Percentiles rank a stretch among this genome's conserved stretches.
Evolutionary conservation across 306 rosid species (phyloP).

Genomic region (Lathyrus oleraceus): DNA sequence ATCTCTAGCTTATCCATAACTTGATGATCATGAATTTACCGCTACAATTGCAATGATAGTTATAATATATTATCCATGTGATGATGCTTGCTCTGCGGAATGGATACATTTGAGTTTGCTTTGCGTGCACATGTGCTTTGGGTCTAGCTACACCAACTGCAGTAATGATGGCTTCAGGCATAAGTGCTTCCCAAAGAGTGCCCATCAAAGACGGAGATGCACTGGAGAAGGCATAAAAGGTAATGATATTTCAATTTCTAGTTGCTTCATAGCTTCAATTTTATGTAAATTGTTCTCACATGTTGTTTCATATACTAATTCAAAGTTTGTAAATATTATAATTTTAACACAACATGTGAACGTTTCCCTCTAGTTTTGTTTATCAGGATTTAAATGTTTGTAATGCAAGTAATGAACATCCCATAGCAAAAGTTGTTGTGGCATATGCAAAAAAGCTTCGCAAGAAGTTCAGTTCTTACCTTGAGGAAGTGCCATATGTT

Average conservation of each 20-base stretch:
- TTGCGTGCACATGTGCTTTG: constrained; percentile 95
- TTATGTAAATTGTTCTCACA: neutral
- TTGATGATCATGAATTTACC: too few species aligned
- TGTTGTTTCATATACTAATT: neutral
- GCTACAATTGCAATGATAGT: constrained; percentile 1
- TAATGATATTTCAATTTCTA: constrained; percentile 28
- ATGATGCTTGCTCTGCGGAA: constrained; percentile 31
- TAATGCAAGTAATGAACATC: constrained; percentile 83
- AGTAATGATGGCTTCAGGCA: constrained; percentile 92
- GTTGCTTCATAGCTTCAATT: neutral
- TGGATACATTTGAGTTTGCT: constrained; percentile 90
- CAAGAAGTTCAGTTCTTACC: constrained; percentile 53
- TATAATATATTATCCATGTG: constrained; percentile 12
- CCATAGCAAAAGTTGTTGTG: constrained; percentile 80
- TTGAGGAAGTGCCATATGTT: constrained; percentile 51
- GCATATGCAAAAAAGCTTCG: constrained; percentile 72
- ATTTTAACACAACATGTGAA: constrained; percentile 1
- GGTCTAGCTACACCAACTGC: constrained; percentile 97
- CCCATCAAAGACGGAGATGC: constrained; percentile 94
- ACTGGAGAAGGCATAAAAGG: constrained; percentile 96
- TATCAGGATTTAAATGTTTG: constrained; percentile 27
- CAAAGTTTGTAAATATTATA: neutral
- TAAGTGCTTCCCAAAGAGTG: constrained; percentile 95
- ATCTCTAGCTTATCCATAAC: too few species aligned
- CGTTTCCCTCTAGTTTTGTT: neutral